Evolutionary conservation across 257 asterid genomes (phyloP), one percentile per base, ranked within the genome.

Genomic region (Fraxinus anomala): DNA sequence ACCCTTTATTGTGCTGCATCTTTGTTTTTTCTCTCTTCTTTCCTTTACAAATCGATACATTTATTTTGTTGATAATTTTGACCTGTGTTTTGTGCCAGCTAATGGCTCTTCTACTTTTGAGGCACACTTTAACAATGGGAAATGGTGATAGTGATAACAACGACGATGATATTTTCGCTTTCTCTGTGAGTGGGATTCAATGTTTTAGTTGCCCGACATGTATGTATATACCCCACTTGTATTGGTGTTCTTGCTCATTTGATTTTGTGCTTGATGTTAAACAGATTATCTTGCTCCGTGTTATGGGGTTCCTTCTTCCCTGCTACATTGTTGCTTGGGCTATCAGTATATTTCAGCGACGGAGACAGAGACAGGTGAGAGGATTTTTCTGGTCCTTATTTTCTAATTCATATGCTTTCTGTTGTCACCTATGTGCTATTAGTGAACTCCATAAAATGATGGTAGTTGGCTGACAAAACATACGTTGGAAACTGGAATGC

Each of bases 311-410:
- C 59, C 85, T 87, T 68, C 83, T 87, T 69, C 91, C 91, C 3
- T 85, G 86, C 78, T 87, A 85, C 67, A 79, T 85, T 42, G 82
- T 87, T 85, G 89, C 89, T 73, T 87, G 91, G 91, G 89, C 86
- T 13, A 75, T 87, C 80, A 83, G 91, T 72, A 72, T 87, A 31
- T 54, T 87, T 73, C 91, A 85, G 80, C 86, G 83, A 37, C 85
- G 89, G 8, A 83, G 91, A 66, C 89, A 87, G 75, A 85, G 91
- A 83, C 86, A 87, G 89, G 91, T 87, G 76, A 61, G 80, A 23
- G 9, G 31, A 30, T 69, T 40, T 34, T 74, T 23, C 16, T 0
- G 7, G 13, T 28, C 72, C 31, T 28, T 31, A 12, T 68, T 16
- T 11, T 30, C 23, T 40, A 12, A n/a, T 8, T 26, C 5, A 0